These are phyloP conservation scores for Penicillium sp. DNA, from an alignment of 2,329 filamentous ascomycete genomes.

Conservation along the genomic window DNA sequence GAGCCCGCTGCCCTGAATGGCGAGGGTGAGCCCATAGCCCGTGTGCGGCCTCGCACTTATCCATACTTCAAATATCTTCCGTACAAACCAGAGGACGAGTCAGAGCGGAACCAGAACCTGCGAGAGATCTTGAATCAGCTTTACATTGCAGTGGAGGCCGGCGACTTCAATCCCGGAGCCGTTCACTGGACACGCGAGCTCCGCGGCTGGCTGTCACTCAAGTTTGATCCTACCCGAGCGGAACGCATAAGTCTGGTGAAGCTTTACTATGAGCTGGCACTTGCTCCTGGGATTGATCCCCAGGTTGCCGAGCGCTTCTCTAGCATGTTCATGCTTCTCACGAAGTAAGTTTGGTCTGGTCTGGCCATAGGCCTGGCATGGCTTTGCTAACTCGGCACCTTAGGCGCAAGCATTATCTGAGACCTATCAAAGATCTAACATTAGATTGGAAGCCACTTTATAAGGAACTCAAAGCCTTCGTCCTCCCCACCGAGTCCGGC, in stretches of 20 bases:
- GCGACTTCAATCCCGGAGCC: slow-evolving; percentile 91
- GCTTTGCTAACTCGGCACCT: slow-evolving; percentile 22
- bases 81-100: slow-evolving; percentile 80
- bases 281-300: slow-evolving; percentile 85
- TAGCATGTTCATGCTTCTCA: slow-evolving; percentile 93
- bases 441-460: slow-evolving; percentile 93
- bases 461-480: slow-evolving; percentile 87
- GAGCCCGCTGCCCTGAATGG: slow-evolving; percentile 52
- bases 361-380: neutral
- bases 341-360: slow-evolving; percentile 66
- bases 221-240: slow-evolving; percentile 91
- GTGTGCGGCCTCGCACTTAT: slow-evolving; percentile 79
- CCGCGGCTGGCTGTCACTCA: slow-evolving; percentile 90
- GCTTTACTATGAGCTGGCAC: slow-evolving; percentile 89
- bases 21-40: slow-evolving; percentile 63
- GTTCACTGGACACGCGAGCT: slow-evolving; percentile 97
- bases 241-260: slow-evolving; percentile 81
- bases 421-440: slow-evolving; percentile 82
- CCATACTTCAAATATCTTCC: slow-evolving; percentile 90
- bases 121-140: slow-evolving; percentile 89
- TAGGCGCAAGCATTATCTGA: slow-evolving; percentile 93
- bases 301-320: slow-evolving; percentile 84
- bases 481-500: slow-evolving; percentile 79
- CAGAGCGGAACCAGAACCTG: slow-evolving; percentile 75
- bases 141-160: slow-evolving; percentile 85